phyloP scores from a whole-genome alignment of 2,329 filamentous ascomycete species.

The Ascochyta lentis region DNA sequence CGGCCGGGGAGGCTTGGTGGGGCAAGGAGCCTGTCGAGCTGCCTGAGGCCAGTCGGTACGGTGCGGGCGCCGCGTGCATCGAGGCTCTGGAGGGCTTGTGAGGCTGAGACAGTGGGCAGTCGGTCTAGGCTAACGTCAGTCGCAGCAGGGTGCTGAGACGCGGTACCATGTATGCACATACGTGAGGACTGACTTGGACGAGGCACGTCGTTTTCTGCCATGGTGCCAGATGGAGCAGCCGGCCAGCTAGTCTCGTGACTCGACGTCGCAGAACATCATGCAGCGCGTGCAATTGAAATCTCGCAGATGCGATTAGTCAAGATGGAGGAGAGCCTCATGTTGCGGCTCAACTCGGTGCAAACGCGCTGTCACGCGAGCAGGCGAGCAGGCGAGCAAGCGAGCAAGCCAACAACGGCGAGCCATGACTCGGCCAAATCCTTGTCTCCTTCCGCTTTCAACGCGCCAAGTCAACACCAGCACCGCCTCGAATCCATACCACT shows the following conservation, averaged over 20 bases:
- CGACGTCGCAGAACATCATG: conserved; percentile 23
- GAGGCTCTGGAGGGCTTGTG: conserved; percentile 70
- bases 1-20: conserved; percentile 34
- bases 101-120: conserved; percentile 77
- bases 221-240: conserved; percentile 19
- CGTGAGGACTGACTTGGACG: conserved; percentile 47
- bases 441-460: conserved; percentile 21
- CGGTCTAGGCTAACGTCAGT: conserved; percentile 63
- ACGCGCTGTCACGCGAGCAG: conserved; percentile 32
- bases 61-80: conserved; percentile 57
- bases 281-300: conserved; percentile 18
- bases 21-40: conserved; percentile 55
- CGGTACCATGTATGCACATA: conserved; percentile 29
- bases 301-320: background rate
- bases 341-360: conserved; percentile 17
- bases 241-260: conserved; percentile 29
- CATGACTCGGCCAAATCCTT: conserved; percentile 33
- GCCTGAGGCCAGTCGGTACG: conserved; percentile 56
- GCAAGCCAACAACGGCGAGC: conserved; percentile 17
- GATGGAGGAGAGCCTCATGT: conserved; percentile 1
- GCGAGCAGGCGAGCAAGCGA: conserved; percentile 16
- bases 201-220: conserved; percentile 39
- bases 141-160: background rate
- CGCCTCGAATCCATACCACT: conserved; percentile 12
- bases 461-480: conserved; percentile 18